Conservation (phyloP, 2,329 filamentous ascomycete genomes). For the Fusarium chaquense region DNA sequence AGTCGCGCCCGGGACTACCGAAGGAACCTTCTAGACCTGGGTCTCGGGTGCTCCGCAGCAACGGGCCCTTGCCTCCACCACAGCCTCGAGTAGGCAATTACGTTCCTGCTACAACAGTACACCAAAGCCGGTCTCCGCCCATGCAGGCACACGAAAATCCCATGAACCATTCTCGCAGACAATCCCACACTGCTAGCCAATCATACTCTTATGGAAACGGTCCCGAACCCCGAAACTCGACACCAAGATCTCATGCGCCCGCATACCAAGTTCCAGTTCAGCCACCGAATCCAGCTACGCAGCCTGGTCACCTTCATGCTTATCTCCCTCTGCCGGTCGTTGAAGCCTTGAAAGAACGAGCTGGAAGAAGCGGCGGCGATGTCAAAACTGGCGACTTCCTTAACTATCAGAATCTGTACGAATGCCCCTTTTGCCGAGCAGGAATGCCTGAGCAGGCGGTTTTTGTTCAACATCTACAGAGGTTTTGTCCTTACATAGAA, state of each 20-base stretch:
- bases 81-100: not conserved
- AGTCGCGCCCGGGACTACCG: not conserved
- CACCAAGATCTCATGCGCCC: not conserved
- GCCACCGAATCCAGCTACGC: no score
- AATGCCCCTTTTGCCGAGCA: constrained; percentile 21
- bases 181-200: not conserved
- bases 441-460: not conserved
- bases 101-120: not conserved
- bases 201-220: not conserved
- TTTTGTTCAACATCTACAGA: constrained; percentile 17
- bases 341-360: not conserved
- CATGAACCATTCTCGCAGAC: not conserved
- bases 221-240: not conserved
- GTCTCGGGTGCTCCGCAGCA: not conserved
- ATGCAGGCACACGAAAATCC: not conserved
- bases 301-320: not conserved
- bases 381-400: constrained; percentile 8
- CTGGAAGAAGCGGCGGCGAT: not conserved
- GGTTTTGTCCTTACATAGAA: not conserved
- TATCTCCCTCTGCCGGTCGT: constrained; percentile 4
- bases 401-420: constrained; percentile 3
- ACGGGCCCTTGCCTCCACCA: not conserved
- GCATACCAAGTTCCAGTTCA: not conserved
- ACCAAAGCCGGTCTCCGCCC: not conserved
- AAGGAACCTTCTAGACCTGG: not conserved